Evolutionary conservation across 345 rosid genomes (phyloP).

Genomic region (Acer yangbiense): DNA sequence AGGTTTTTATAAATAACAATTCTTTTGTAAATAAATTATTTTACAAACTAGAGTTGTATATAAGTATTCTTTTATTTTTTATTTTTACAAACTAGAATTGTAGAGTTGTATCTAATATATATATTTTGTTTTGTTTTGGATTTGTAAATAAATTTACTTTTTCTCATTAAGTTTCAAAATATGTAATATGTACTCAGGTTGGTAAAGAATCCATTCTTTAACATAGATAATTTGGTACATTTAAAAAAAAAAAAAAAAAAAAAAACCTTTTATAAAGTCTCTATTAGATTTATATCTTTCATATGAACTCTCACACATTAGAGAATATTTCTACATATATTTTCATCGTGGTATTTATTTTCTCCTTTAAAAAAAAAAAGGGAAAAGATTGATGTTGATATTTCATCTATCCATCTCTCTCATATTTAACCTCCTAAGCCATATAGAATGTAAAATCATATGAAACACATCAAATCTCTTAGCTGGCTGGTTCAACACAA

Average conservation of each 20-base stretch:
- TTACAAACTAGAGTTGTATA: too few species aligned
- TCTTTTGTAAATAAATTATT: too few species aligned
- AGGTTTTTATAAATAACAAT: too few species aligned
- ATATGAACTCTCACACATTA: background rate
- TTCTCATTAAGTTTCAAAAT: too few species aligned
- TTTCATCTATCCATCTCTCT: constrained; percentile 35
- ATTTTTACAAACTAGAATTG: too few species aligned
- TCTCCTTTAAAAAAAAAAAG: background rate
- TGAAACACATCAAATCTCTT: constrained; percentile 78
- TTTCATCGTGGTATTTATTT: background rate
- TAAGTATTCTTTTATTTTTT: too few species aligned
- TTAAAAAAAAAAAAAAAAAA: too few species aligned
- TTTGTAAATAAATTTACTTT: background rate
- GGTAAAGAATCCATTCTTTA: too few species aligned
- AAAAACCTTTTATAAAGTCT: background rate
- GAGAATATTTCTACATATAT: background rate
- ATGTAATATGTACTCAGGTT: too few species aligned
- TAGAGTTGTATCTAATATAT: too few species aligned
- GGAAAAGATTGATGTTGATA: background rate
- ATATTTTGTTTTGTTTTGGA: background rate
- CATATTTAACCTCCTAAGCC: constrained; percentile 82
- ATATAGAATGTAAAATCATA: constrained; percentile 81
- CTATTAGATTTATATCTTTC: background rate
- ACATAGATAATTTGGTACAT: background rate
- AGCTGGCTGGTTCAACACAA: constrained; percentile 71